Evolutionary conservation across 441 rosid species (phyloP).

Genomic region (Brassica hybrid): DNA sequence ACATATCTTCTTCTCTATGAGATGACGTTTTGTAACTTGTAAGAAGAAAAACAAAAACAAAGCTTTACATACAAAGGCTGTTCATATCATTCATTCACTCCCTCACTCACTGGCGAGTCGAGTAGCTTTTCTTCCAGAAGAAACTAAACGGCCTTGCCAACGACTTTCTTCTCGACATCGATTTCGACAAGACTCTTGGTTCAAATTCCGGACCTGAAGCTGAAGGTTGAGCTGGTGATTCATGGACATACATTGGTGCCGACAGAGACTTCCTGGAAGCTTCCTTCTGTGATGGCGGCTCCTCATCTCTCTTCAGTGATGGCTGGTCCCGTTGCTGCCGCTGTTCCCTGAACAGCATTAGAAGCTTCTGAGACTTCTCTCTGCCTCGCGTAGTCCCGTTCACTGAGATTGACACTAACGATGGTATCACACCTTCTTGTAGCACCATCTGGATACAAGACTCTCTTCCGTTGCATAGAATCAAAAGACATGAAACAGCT

Average conservation of each 20-base stretch:
- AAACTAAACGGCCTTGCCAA: constrained; percentile 38
- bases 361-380: constrained; percentile 14
- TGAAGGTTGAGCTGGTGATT: constrained; percentile 40
- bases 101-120: constrained; percentile 56
- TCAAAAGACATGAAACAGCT: constrained; percentile 77
- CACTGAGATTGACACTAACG: constrained; percentile 89
- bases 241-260: constrained; percentile 31
- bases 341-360: constrained; percentile 87
- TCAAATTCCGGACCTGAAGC: constrained; percentile 45
- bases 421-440: constrained; percentile 99
- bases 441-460: constrained; percentile 84
- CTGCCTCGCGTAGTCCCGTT: constrained; percentile 39
- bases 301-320: constrained; percentile 43
- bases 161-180: constrained; percentile 67
- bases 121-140: constrained; percentile 83
- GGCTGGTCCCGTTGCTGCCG: constrained; percentile 87
- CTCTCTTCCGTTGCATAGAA: constrained; percentile 76
- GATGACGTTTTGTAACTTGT: constrained; percentile 9
- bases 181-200: constrained; percentile 66
- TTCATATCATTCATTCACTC: constrained; percentile 7
- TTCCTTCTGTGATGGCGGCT: constrained; percentile 39
- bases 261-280: constrained; percentile 42
- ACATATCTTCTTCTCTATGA: constrained; percentile 27
- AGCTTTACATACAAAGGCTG: constrained; percentile 33
- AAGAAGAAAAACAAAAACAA: constrained; percentile 17